phyloP scores from a whole-genome alignment of 805 yeast species.

The Lipomyces yamanashiensis region DNA sequence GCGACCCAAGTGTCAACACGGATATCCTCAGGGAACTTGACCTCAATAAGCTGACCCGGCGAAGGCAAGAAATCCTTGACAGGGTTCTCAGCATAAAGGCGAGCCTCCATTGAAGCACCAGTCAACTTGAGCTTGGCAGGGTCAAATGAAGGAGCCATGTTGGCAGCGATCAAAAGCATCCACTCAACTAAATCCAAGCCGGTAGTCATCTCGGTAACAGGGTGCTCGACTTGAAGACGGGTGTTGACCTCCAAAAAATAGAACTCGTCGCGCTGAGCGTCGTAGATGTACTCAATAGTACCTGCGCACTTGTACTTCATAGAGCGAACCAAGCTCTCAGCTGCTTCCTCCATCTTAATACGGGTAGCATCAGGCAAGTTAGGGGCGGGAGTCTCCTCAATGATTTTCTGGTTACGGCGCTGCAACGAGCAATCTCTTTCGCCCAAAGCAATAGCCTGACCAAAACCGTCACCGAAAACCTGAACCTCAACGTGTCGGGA shows the following conservation, averaged over 20 bases:
- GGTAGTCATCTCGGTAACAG: slow-evolving; percentile 93
- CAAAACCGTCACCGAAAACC: slow-evolving; percentile 94
- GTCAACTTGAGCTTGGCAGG: slow-evolving; percentile 58
- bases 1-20: slow-evolving; percentile 94
- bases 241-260: slow-evolving; percentile 96
- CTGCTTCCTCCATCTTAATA: slow-evolving; percentile 73
- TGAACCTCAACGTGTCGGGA: slow-evolving; percentile 97
- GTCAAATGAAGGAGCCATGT: slow-evolving; percentile 77
- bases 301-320: slow-evolving; percentile 97
- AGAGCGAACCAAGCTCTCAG: slow-evolving; percentile 78
- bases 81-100: slow-evolving; percentile 96
- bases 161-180: slow-evolving; percentile 93
- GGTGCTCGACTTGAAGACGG: slow-evolving; percentile 96
- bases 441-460: slow-evolving; percentile 90
- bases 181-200: slow-evolving; percentile 95
- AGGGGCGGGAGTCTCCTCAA: slow-evolving; percentile 98
- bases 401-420: slow-evolving; percentile 93
- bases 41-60: slow-evolving; percentile 90
- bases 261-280: slow-evolving; percentile 81
- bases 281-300: slow-evolving; percentile 94
- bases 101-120: slow-evolving; percentile 96
- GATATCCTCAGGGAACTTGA: slow-evolving; percentile 85
- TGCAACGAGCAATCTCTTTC: slow-evolving; percentile 98
- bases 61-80: slow-evolving; percentile 93
- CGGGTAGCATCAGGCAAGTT: slow-evolving; percentile 83